Evolutionary conservation across 805 yeast genomes (phyloP).

Genomic region (Candida gorgasii): DNA sequence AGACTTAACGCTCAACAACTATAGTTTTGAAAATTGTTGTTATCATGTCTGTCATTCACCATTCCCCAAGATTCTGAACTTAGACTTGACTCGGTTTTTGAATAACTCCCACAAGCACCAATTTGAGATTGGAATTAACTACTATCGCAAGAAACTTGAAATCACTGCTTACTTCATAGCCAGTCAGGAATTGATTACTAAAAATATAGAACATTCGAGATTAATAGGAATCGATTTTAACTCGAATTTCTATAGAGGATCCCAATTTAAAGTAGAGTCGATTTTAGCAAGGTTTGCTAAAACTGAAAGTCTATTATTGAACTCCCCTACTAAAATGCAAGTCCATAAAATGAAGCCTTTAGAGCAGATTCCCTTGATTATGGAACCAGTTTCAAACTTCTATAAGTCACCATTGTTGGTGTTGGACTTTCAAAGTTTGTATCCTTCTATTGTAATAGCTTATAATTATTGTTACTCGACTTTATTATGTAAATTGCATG

Average conservation of each 20-base stretch:
- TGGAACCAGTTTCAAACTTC: slow-evolving; percentile 87
- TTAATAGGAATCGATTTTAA: slow-evolving; percentile 86
- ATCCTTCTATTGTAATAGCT: slow-evolving; percentile 98
- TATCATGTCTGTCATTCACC: slow-evolving; percentile 66
- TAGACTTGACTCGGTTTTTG: slow-evolving; percentile 45
- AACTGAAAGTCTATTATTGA: slow-evolving; percentile 66
- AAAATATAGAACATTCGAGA: slow-evolving; percentile 80
- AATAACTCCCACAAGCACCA: slow-evolving; percentile 10
- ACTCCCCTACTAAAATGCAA: slow-evolving; percentile 78
- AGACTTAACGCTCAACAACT: slow-evolving; percentile 64
- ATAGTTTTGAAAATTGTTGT: slow-evolving; percentile 75
- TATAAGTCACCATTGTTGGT: slow-evolving; percentile 90
- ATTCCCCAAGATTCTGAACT: slow-evolving; percentile 60
- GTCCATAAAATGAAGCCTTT: slow-evolving; percentile 84
- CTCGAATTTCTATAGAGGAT: slow-evolving; percentile 86
- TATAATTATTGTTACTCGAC: slow-evolving; percentile 86
- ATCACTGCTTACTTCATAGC: slow-evolving; percentile 50
- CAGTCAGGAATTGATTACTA: slow-evolving; percentile 63
- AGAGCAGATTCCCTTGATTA: slow-evolving; percentile 83
- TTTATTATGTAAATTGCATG: slow-evolving; percentile 60
- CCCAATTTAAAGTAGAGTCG: slow-evolving; percentile 93
- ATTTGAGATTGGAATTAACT: slow-evolving; percentile 41
- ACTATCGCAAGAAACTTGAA: slow-evolving; percentile 46
- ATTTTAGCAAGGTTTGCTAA: slow-evolving; percentile 73
- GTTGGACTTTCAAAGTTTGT: slow-evolving; percentile 88